These are phyloP conservation scores for Candida schatavii DNA, from an alignment of 805 yeast genomes.

Conservation along the genomic window DNA sequence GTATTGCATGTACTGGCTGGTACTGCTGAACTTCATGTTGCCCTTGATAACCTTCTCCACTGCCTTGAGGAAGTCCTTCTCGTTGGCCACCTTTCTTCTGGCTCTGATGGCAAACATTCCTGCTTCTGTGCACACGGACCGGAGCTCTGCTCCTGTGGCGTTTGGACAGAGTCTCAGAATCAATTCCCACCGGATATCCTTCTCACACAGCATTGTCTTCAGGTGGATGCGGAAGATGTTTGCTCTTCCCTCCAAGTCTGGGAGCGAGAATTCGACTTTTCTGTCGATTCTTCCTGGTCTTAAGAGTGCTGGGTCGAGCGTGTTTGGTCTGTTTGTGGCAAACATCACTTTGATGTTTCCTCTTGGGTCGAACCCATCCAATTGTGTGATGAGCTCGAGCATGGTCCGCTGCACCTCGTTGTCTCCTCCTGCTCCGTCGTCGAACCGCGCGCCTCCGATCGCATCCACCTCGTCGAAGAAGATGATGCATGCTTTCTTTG, in stretches of 20 bases:
- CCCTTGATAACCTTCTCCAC: slow-evolving; percentile 99
- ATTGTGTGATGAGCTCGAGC: slow-evolving; percentile 96
- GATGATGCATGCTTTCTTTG: slow-evolving; percentile 96
- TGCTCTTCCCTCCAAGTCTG: slow-evolving; percentile 97
- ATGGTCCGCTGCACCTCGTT: slow-evolving; percentile 98
- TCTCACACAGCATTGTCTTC: slow-evolving; percentile 95
- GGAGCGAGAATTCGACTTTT: slow-evolving; percentile 94
- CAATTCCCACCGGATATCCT: slow-evolving; percentile 97
- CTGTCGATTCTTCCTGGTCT: slow-evolving; percentile 99
- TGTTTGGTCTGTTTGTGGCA: slow-evolving; percentile 98
- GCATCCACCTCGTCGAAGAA: slow-evolving; percentile 99
- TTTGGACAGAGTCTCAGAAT: slow-evolving; percentile 97
- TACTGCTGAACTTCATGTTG: slow-evolving; percentile 94
- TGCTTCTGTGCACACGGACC: slow-evolving; percentile 98
- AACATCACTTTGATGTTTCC: slow-evolving; percentile 99
- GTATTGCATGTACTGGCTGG: slow-evolving; percentile 98
- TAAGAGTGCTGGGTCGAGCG: slow-evolving; percentile 93
- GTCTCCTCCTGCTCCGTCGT: slow-evolving; percentile 99
- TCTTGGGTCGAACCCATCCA: slow-evolving; percentile 98
- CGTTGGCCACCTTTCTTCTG: slow-evolving; percentile 96
- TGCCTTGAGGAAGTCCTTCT: slow-evolving; percentile 95
- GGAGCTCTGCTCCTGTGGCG: slow-evolving; percentile 96
- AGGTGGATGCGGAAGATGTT: slow-evolving; percentile 96
- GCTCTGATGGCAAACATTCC: slow-evolving; percentile 99
- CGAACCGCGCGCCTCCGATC: slow-evolving; percentile 99